Percentiles rank a stretch among this genome's conserved stretches.
phyloP scores from a whole-genome alignment of 2,329 filamentous ascomycete species.

The Aspergillus chevalieri region DNA sequence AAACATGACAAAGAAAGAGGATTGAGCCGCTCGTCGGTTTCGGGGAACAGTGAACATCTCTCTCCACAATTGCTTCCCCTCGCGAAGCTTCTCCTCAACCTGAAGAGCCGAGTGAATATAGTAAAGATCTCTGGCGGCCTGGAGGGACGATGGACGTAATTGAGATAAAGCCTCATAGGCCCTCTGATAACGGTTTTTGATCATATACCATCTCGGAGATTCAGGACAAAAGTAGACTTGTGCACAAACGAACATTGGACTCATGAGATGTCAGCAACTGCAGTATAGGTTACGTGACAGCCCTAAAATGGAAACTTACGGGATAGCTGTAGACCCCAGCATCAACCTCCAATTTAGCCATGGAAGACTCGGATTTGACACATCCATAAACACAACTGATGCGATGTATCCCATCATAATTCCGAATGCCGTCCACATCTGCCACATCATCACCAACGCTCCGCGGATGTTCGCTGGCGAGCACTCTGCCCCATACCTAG shows the following conservation, averaged over 20 bases:
- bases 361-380: conserved; percentile 16
- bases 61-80: conserved; percentile 48
- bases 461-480: conserved; percentile 46
- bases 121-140: conserved; percentile 53
- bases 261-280: background rate
- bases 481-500: conserved; percentile 41
- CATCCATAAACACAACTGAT: conserved; percentile 42
- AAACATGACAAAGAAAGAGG: conserved; percentile 59
- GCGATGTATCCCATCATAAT: conserved; percentile 46
- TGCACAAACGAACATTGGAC: conserved; percentile 46
- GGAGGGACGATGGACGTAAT: conserved; percentile 46
- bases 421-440: conserved; percentile 45
- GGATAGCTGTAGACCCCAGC: conserved; percentile 61
- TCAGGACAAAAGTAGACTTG: conserved; percentile 63
- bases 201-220: conserved; percentile 47
- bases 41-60: conserved; percentile 58
- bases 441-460: conserved; percentile 49
- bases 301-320: conserved; percentile 32
- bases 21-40: conserved; percentile 55
- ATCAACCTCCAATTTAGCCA: conserved; percentile 63
- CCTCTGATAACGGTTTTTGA: conserved; percentile 39
- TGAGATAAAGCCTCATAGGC: conserved; percentile 46
- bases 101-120: conserved; percentile 55
- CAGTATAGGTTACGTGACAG: background rate
- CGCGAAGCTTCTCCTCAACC: conserved; percentile 51